These are phyloP conservation scores for Aspergillus pseudoterreus DNA, from an alignment of 2,329 filamentous ascomycete species.

Conservation along the genomic window DNA sequence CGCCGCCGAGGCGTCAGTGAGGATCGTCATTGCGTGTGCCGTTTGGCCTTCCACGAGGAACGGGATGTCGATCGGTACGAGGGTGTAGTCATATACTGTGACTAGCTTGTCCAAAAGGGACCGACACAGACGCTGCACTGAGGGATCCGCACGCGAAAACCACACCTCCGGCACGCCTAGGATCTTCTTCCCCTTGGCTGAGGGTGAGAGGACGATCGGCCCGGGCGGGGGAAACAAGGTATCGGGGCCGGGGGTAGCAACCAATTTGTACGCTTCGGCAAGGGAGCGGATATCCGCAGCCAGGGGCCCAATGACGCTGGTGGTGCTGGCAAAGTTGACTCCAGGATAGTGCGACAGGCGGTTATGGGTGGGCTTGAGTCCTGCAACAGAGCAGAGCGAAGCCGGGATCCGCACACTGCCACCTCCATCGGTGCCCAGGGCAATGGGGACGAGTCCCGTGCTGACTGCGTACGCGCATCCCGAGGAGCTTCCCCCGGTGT, in stretches of 20 bases:
- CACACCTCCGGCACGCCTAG: conserved; percentile 64
- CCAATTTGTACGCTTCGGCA: conserved; percentile 69
- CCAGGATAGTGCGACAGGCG: conserved; percentile 55
- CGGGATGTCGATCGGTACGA: conserved; percentile 47
- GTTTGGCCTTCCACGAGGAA: conserved; percentile 62
- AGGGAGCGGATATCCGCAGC: conserved; percentile 69
- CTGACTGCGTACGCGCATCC: conserved; percentile 64
- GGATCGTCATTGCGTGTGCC: conserved; percentile 70
- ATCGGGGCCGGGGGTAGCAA: conserved; percentile 64
- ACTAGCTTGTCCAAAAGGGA: conserved; percentile 51
- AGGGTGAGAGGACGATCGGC: conserved; percentile 45
- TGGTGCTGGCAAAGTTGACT: conserved; percentile 53
- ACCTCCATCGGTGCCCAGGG: conserved; percentile 61
- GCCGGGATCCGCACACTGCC: conserved; percentile 66
- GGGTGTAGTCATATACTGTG: conserved; percentile 22
- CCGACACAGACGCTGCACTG: conserved; percentile 57
- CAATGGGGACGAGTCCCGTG: conserved; percentile 54
- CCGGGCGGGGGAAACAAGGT: conserved; percentile 48
- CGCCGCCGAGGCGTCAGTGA: conserved; percentile 58
- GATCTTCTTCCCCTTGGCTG: conserved; percentile 46
- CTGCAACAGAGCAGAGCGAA: conserved; percentile 68
- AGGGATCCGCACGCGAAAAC: conserved; percentile 61
- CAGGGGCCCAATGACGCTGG: conserved; percentile 65
- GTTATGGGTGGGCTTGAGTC: conserved; percentile 64
- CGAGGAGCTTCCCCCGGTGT: conserved; percentile 70